Conservation (phyloP, 192 early-diverging fungal species). For the Ambispora gerdemannii region DNA sequence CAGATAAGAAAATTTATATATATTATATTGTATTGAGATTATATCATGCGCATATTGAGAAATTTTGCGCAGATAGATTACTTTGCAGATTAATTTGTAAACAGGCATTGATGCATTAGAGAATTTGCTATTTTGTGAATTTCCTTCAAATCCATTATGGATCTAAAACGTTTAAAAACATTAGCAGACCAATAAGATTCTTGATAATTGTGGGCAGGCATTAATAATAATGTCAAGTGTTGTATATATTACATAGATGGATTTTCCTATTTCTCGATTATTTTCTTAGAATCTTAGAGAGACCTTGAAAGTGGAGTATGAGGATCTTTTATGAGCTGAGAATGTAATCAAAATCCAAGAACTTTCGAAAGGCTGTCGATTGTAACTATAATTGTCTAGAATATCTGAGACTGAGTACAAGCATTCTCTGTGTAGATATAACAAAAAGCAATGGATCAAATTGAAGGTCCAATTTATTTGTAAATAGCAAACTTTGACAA, state of each 20-base stretch:
- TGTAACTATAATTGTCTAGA: constrained; percentile 81
- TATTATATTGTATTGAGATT: too few relatives aligned
- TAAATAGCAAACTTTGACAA: too few relatives aligned
- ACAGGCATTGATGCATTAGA: constrained; percentile 71
- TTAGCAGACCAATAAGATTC: constrained; percentile 76
- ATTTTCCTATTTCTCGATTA: constrained; percentile 76
- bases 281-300: constrained; percentile 56
- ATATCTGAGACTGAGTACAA: constrained; percentile 65
- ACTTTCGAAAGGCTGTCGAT: constrained; percentile 71
- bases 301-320: constrained; percentile 58
- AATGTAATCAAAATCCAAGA: constrained; percentile 95
- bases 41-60: too few relatives aligned
- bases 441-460: too few relatives aligned
- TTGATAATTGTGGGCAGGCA: constrained; percentile 88
- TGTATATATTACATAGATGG: constrained; percentile 67
- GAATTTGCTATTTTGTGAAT: constrained; percentile 80
- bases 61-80: too few relatives aligned
- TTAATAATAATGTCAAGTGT: constrained; percentile 93
- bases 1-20: too few relatives aligned
- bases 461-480: too few relatives aligned
- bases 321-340: constrained; percentile 85
- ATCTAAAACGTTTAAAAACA: constrained; percentile 65
- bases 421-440: too few relatives aligned
- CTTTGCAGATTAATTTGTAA: too few relatives aligned
- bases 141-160: constrained; percentile 89